Evolutionary conservation across 768 basidiomycete genomes (phyloP), one percentile per base, ranked within the genome.

Genomic region (Tylopilus cervinicoccineus): DNA sequence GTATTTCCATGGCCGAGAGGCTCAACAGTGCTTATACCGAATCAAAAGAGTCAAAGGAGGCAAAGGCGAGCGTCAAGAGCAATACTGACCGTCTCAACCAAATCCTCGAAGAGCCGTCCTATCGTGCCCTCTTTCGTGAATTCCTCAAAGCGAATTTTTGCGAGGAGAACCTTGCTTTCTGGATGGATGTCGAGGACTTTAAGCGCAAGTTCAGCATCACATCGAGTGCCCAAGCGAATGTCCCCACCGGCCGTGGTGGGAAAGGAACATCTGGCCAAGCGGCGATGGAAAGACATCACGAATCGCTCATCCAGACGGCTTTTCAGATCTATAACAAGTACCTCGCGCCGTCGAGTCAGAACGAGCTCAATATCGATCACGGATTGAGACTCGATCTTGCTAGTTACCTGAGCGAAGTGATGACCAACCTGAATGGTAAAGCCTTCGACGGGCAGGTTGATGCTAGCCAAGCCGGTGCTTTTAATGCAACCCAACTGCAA

Each of bases 331-430:
- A 92, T 74, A 86, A 90, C 74, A 93, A 82, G 43, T 99, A 97
- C 62, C 83, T 99, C 20, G 96, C 95, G 0, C 94, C 93, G 1
- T 90, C 93, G 24, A 94, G 92, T 65, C 88, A 86, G 50, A 91
- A 87, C 70, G 96, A 98, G 70, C 80, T 99, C 52, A 99, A 99
- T 70, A 99, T 99, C 56, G 96, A 99, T 64, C 96, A 99, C 66
- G 90, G 88, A 32, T 75, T 99, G 32, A 85, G 96, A 53, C 93
- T 92, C 57, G 96, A 98, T 69, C 76, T 99, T 44, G 88, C 91
- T 50, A 88, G 84, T 57, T 98, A 98, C 66, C 77, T 99, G 52
- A 87, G 86, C 67, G 91, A 96, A 45, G 88, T 93, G 23, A 87
- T 94, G 55, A 84, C 83, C 40, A 84, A 71, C 55, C 57, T 86